Evolutionary conservation across 1,284 basidiomycete genomes (phyloP), one percentile per base, ranked within the genome.

Genomic region (Wolfiporia cocos): DNA sequence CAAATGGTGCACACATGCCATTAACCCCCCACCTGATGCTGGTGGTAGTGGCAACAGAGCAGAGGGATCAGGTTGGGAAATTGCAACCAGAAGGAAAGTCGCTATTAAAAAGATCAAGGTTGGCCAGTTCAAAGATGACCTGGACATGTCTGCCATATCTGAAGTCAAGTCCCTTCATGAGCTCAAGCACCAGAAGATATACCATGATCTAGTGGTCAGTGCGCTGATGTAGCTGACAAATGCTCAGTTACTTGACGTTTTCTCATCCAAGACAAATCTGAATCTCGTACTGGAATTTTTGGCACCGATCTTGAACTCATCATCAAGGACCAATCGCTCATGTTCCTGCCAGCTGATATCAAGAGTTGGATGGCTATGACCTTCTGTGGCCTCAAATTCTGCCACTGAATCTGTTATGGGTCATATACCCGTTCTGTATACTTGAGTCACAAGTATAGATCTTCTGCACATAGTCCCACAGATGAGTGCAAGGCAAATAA

Each of bases 351-450:
- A 5, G 89, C 90, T 1, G 95, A 99, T 62, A 95, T 98, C 68
- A 99, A 99, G 66, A 86, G 88, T 55, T 99, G 96, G 96, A 93
- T 96, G 81, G 89, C 89, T 14, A 99, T 99, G 96, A 91, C 90
- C 0, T 84, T 97, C 55, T 80, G 93, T 32, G 96, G 96, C 1
- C 73, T 99, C 17, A 95, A 98, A 61, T 99, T 96, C 62, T 98
- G 95, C 54, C 96, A 99, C 63, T 71, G 93, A n/a, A n/a, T n/a
- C n/a, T n/a, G n/a, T n/a, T n/a, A n/a, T n/a, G n/a, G n/a, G n/a
- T n/a, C n/a, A n/a, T n/a, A n/a, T n/a, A n/a, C n/a, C n/a, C n/a
- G n/a, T n/a, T n/a, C n/a, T n/a, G n/a, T n/a, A n/a, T n/a, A n/a
- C n/a, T n/a, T n/a, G n/a, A n/a, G n/a, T n/a, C n/a, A n/a, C n/a